These are phyloP conservation scores for Entophlyctis luteolus DNA, from an alignment of 192 early-diverging fungal genomes.

Conservation along the genomic window DNA sequence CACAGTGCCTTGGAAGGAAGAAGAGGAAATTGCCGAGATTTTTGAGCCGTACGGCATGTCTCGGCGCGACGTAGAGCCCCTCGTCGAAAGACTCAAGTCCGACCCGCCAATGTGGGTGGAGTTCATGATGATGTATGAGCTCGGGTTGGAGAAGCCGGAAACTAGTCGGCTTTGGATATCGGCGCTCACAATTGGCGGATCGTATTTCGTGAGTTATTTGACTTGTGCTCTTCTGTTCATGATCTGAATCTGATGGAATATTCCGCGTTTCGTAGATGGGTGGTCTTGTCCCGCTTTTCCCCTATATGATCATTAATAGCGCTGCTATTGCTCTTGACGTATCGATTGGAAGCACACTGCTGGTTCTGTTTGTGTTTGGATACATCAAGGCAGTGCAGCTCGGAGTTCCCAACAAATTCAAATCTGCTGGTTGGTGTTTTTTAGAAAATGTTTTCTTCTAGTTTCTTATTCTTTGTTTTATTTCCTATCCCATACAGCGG, in stretches of 20 bases:
- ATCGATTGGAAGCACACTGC: not conserved
- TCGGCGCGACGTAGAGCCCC: slow-evolving; percentile 41
- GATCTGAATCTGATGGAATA: not conserved
- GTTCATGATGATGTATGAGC: slow-evolving; percentile 72
- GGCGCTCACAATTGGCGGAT: slow-evolving; percentile 53
- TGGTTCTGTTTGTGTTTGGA: not conserved
- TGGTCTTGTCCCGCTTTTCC: slow-evolving; percentile 58
- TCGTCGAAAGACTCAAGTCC: slow-evolving; percentile 45
- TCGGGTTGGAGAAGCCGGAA: slow-evolving; percentile 55
- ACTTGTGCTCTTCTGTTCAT: not conserved
- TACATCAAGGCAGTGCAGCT: too few relatives aligned
- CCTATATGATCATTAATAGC: slow-evolving; percentile 51
- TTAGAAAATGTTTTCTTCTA: too few relatives aligned
- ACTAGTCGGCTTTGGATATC: slow-evolving; percentile 50
- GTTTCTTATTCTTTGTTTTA: not conserved
- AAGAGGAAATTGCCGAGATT: slow-evolving; percentile 61
- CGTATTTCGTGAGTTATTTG: not conserved
- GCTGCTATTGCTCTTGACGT: not conserved
- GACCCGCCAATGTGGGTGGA: slow-evolving; percentile 59
- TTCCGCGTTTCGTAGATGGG: slow-evolving; percentile 48
- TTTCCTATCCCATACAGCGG: not conserved
- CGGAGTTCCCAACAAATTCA: too few relatives aligned
- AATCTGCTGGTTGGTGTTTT: too few relatives aligned
- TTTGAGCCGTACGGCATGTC: slow-evolving; percentile 63
- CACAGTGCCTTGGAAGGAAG: slow-evolving; percentile 51